Conservation (phyloP, 1,284 basidiomycete species). For the Austroboletus novae-zelandiae region DNA sequence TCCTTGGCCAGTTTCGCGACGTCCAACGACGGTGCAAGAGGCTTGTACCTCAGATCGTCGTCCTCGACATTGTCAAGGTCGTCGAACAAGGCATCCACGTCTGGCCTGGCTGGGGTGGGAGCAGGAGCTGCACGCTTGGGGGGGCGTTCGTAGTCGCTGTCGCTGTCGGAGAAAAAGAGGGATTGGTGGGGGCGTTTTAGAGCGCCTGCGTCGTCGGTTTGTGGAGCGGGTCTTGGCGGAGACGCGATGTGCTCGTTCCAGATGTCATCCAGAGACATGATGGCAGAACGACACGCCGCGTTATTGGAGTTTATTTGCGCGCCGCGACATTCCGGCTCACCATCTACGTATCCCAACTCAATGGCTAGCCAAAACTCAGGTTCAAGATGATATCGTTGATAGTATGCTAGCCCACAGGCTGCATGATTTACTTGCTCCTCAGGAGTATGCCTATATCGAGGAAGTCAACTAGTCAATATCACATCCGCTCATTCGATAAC, state of each 20-base stretch:
- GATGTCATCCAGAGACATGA: slow-evolving; percentile 42
- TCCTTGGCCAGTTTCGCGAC: slow-evolving; percentile 50
- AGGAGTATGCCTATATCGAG: too few species aligned
- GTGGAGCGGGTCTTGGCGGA: slow-evolving; percentile 5
- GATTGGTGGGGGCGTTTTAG: slow-evolving; percentile 37
- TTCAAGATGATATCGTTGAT: too few species aligned
- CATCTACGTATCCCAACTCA: too few species aligned
- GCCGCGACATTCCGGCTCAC: too few species aligned
- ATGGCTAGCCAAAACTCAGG: too few species aligned
- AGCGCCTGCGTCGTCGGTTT: slow-evolving; percentile 11
- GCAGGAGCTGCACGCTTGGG: slow-evolving; percentile 18
- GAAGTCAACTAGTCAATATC: too few species aligned
- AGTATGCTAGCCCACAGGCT: too few species aligned
- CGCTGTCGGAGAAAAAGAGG: slow-evolving; percentile 56
- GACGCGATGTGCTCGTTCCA: slow-evolving; percentile 42
- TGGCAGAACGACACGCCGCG: slow-evolving; percentile 25
- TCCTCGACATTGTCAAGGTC: slow-evolving; percentile 48
- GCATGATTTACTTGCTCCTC: too few species aligned
- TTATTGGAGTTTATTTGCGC: slow-evolving; percentile 27
- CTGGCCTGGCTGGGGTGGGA: slow-evolving; percentile 27
- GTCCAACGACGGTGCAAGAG: slow-evolving; percentile 48
- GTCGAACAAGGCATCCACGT: slow-evolving; percentile 65
- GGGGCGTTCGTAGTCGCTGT: slow-evolving; percentile 31
- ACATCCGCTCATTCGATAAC: too few species aligned
- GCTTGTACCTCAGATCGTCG: slow-evolving; percentile 36